Conservation (phyloP, 768 basidiomycete genomes). For the Boletus sensibilis region DNA sequence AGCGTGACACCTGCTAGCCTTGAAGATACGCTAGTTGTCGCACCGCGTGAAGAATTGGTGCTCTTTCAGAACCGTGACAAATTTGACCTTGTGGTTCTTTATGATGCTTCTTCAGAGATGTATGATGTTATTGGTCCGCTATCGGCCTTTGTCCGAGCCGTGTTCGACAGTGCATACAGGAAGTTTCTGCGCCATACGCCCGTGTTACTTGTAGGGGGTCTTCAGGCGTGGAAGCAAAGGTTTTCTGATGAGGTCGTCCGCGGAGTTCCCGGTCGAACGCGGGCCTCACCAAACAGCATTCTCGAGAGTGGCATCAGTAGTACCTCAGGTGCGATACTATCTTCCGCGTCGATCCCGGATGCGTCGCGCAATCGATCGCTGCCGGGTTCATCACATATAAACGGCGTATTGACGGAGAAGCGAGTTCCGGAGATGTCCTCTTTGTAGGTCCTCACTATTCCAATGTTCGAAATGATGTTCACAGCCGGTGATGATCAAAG, state of each 20-base stretch:
- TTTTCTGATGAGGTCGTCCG: slow-evolving; percentile 44
- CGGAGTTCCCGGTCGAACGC: slow-evolving; percentile 20
- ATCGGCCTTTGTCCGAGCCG: slow-evolving; percentile 60
- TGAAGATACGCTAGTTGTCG: slow-evolving; percentile 71
- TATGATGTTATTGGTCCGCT: slow-evolving; percentile 54
- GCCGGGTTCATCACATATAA: slow-evolving; percentile 7
- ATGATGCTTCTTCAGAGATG: slow-evolving; percentile 64
- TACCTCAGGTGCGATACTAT: slow-evolving; percentile 26
- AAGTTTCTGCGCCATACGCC: slow-evolving; percentile 74
- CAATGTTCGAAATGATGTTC: slow-evolving; percentile 6
- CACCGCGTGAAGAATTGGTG: slow-evolving; percentile 64
- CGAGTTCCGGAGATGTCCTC: slow-evolving; percentile 18
- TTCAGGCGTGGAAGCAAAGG: slow-evolving; percentile 74
- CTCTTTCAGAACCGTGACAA: slow-evolving; percentile 85
- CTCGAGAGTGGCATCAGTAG: slow-evolving; percentile 28
- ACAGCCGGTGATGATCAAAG: slow-evolving; percentile 16
- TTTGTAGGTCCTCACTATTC: slow-evolving; percentile 19
- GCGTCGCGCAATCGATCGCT: slow-evolving; percentile 13
- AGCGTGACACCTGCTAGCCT: slow-evolving; percentile 68
- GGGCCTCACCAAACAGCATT: slow-evolving; percentile 16
- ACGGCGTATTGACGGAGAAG: slow-evolving; percentile 20
- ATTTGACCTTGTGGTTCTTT: slow-evolving; percentile 85
- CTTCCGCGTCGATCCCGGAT: slow-evolving; percentile 19
- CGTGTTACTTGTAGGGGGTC: slow-evolving; percentile 80
- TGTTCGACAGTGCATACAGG: slow-evolving; percentile 71